Conservation (phyloP, 345 rosid species). For the Salix brachista region DNA sequence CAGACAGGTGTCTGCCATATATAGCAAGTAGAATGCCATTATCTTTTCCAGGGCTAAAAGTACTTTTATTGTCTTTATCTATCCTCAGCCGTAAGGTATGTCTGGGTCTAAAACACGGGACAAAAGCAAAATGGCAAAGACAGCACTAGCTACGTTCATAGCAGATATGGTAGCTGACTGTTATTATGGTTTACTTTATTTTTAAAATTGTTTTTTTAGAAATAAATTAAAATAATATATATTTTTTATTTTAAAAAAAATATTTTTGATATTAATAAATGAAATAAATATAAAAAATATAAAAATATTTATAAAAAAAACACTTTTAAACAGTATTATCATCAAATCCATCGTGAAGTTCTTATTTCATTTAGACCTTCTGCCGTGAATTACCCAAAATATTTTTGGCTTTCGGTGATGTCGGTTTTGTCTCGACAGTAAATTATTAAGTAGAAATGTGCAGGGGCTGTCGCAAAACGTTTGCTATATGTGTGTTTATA, state of each 20-base stretch:
- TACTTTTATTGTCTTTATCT: no score
- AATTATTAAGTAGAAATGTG: background rate
- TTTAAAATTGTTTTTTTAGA: no score
- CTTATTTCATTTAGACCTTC: background rate
- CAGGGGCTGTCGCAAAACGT: constrained; percentile 31
- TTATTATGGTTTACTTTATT: no score
- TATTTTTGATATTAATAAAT: no score
- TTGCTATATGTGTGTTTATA: background rate
- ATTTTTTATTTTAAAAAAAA: no score
- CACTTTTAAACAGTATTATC: no score
- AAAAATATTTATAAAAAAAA: no score
- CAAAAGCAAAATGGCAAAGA: constrained; percentile 1
- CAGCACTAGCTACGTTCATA: background rate
- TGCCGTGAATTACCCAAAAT: background rate
- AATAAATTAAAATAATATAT: no score
- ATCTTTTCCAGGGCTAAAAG: background rate
- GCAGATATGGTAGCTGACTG: background rate
- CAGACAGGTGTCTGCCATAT: constrained; percentile 1
- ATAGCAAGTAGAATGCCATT: background rate
- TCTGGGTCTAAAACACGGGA: background rate
- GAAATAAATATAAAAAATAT: no score
- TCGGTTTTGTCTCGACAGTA: constrained; percentile 29
- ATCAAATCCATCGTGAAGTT: no score
- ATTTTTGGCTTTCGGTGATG: background rate
- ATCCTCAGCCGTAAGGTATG: background rate